Evolutionary conservation across 73 alveolate genomes (phyloP), one percentile per base, ranked within the genome.

Genomic region (Durusdinium trenchii): DNA sequence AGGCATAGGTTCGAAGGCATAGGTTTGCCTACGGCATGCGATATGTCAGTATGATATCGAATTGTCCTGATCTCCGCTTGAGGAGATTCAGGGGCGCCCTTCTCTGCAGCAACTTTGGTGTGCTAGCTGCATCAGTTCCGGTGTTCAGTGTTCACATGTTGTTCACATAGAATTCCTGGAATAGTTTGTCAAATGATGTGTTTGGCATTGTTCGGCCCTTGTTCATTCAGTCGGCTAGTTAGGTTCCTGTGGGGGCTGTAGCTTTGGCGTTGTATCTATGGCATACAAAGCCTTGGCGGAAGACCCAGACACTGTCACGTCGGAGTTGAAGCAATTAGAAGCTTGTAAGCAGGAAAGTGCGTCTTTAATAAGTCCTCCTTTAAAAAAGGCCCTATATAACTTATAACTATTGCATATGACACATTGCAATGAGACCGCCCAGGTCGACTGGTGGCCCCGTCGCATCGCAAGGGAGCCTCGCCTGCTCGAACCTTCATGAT

Each of bases 221-320:
- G 43, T 3, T 26, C 43, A 23, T 57, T 57, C 69, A 23, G 69
- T 57, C 69, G 38, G 38, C 28, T 10, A 6, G 3, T n/a, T 30
- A 78, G 89, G 89, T 46, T 23, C 43, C 48, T 47, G 71, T 47
- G 64, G 64, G 28, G 46, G 92, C 47, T 16, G n/a, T 48, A 35
- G 73, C 48, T 52, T 71, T 82, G 45, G 71, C 71, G 7, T 67
- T 71, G 12, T 52, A 9, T 28, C 69, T 82, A 32, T 82, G 92
- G 92, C 71, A 82, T 48, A 48, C 92, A 30, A 82, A 82, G 92
- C 92, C 92, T 23, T 82, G 92, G 92, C 71, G 50, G 9, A 43
- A 45, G 30, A 28, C 92, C 48, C 48, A 35, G 73, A 46, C 0
- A 54, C 20, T 12, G 64, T 54, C 20, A 54, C 9, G 64, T 54